phyloP scores from a whole-genome alignment of 495 filamentous ascomycete genomes.

The Saxophila tyrrhenica region DNA sequence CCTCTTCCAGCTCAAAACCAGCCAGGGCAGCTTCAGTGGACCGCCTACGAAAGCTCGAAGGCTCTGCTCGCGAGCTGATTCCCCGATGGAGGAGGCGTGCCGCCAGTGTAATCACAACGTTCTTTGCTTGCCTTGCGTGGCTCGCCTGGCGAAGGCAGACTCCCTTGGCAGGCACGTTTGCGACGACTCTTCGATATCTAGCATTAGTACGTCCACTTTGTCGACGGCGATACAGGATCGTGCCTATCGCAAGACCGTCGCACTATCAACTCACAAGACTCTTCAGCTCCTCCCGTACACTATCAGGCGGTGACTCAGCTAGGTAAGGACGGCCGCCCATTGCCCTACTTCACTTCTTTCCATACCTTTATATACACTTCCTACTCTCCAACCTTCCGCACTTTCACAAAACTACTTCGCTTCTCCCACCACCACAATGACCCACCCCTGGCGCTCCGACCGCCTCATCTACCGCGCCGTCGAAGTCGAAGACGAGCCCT shows the following conservation, averaged over 20 bases:
- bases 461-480: constrained; percentile 31
- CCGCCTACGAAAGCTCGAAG: not conserved
- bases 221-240: no score
- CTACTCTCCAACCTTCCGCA: not conserved
- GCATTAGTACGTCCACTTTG: no score
- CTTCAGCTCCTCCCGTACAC: not conserved
- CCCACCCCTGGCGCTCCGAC: constrained; percentile 14
- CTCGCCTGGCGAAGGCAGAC: not conserved
- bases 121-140: not conserved
- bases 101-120: no score
- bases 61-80: not conserved
- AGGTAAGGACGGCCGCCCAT: not conserved
- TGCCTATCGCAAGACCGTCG: not conserved
- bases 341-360: not conserved
- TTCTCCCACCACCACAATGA: not conserved
- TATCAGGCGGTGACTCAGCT: not conserved
- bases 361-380: not conserved
- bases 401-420: not conserved
- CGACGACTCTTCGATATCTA: no score
- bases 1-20: not conserved
- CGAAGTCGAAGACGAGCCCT: constrained; percentile 28
- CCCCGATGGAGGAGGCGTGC: not conserved
- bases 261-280: not conserved
- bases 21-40: not conserved
- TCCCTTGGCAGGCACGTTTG: not conserved